Evolutionary conservation across 2,329 filamentous ascomycete genomes (phyloP), one percentile per base, ranked within the genome.

Genomic region (Penicillium brevicompactum): DNA sequence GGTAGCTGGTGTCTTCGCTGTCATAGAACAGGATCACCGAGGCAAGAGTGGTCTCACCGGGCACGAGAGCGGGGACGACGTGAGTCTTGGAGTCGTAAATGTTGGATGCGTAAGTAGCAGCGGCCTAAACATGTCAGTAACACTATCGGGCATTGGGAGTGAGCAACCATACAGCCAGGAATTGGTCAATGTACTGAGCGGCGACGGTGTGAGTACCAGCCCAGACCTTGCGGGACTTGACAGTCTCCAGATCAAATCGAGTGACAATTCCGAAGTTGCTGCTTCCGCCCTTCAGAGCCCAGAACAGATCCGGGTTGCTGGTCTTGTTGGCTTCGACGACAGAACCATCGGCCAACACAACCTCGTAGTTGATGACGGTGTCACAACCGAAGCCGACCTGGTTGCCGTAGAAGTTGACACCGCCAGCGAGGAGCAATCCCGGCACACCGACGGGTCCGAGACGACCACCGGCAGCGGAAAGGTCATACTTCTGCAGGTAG

Each of bases 241-340:
- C 61, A 2, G 69, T 68, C 56, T 70, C 61, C 5, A 77, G 45
- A 46, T 76, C 73, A 47, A 78, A 77, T 3, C 72, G 65, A 1
- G 75, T 77, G 13, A 78, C 75, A 4, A 78, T 61, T 3, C 75
- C 76, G 48, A 78, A 78, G 60, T 78, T 77, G 53, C 66, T 73
- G 52, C 69, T 71, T n/a, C 76, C 76, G 3, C 76, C 76, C 57
- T 77, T 77, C 38, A 78, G 59, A 21, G 76, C 76, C 44, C 64
- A 66, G 60, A 67, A 78, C 2, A 79, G 69, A 46, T 78, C 74
- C 4, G 64, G 47, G 38, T 65, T 47, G 43, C 34, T 49, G 5
- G 45, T 68, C 58, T 46, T 64, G 65, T 53, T 78, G 13, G 70
- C 76, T 24, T 76, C 63, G 30, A 74, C 64, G 18, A 77, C 57